A percentile compares a stretch with the other conserved stretches of the same genome.
These are phyloP conservation scores for Phyllosticta citrichinensis DNA, from an alignment of 2,329 filamentous ascomycete species.

Conservation along the genomic window DNA sequence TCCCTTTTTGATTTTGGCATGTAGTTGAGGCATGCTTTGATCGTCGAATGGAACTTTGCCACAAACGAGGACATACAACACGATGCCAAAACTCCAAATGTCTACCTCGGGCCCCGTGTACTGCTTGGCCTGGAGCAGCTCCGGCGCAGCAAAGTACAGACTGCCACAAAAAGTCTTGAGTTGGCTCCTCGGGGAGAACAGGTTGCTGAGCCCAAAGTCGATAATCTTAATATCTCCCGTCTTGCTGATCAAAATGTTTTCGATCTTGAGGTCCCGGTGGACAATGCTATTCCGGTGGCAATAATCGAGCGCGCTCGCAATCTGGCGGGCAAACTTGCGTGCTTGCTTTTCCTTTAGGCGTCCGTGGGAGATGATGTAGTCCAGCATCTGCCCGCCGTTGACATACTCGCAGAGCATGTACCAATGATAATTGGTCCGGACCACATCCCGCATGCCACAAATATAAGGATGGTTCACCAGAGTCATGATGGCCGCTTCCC, in stretches of 20 bases:
- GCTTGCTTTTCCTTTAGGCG: conserved; percentile 97
- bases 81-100: conserved; percentile 97
- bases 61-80: conserved; percentile 92
- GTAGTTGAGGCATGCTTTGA: conserved; percentile 95
- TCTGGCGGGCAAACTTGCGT: conserved; percentile 93
- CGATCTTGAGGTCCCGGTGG: conserved; percentile 94
- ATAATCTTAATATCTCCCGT: conserved; percentile 99
- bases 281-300: conserved; percentile 98
- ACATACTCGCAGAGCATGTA: conserved; percentile 99
- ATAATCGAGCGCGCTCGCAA: conserved; percentile 92
- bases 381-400: conserved; percentile 97
- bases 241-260: conserved; percentile 98
- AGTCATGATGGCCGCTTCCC: conserved; percentile 93
- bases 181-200: conserved; percentile 76
- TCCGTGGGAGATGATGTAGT: conserved; percentile 98
- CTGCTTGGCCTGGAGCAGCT: conserved; percentile 82
- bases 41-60: conserved; percentile 98
- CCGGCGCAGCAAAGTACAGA: conserved; percentile 93
- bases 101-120: conserved; percentile 97
- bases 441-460: conserved; percentile 88
- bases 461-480: conserved; percentile 92
- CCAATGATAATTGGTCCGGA: conserved; percentile 96
- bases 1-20: conserved; percentile 98
- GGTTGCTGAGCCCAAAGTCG: conserved; percentile 93
- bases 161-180: conserved; percentile 97